Conservation (phyloP, 2,329 filamentous ascomycete genomes). For the Dothideomycetes sp. region DNA sequence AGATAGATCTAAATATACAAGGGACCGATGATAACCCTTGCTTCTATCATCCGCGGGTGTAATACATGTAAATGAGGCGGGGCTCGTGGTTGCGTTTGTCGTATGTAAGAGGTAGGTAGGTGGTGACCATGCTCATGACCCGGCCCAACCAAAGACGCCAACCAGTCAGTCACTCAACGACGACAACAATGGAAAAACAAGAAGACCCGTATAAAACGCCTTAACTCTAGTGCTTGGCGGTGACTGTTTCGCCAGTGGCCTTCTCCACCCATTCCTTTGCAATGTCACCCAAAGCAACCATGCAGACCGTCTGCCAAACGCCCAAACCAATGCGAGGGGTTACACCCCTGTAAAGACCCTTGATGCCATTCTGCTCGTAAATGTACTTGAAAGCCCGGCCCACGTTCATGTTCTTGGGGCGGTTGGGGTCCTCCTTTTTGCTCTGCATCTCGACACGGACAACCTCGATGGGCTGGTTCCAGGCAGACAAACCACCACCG, state of each 20-base stretch:
- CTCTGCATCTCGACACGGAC: slow-evolving; percentile 99
- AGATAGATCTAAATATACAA: too few species aligned
- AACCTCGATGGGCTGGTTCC: slow-evolving; percentile 99
- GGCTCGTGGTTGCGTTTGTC: too few species aligned
- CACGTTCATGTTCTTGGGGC: slow-evolving; percentile 98
- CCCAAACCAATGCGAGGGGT: slow-evolving; percentile 86
- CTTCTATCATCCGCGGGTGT: too few species aligned
- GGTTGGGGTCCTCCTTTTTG: slow-evolving; percentile 95
- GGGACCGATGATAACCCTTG: too few species aligned
- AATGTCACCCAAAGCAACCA: slow-evolving; percentile 94
- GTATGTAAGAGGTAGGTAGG: too few species aligned
- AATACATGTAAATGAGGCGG: too few species aligned
- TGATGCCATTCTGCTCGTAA: slow-evolving; percentile 76
- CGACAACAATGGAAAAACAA: too few species aligned
- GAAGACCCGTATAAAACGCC: too few species aligned
- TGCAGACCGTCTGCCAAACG: slow-evolving; percentile 99
- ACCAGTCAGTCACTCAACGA: too few species aligned
- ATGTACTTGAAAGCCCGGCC: slow-evolving; percentile 76
- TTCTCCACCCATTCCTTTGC: slow-evolving; percentile 57
- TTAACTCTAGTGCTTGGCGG: slow-evolving; percentile 52
- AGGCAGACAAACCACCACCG: slow-evolving; percentile 89
- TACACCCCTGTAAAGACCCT: slow-evolving; percentile 92
- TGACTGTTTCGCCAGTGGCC: slow-evolving; percentile 51
- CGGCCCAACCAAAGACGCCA: too few species aligned
- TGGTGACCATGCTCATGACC: too few species aligned